Percentiles rank a stretch among this genome's conserved stretches.
Evolutionary conservation across 2,329 filamentous ascomycete genomes (phyloP).

Genomic region (Aureobasidium uvarum): DNA sequence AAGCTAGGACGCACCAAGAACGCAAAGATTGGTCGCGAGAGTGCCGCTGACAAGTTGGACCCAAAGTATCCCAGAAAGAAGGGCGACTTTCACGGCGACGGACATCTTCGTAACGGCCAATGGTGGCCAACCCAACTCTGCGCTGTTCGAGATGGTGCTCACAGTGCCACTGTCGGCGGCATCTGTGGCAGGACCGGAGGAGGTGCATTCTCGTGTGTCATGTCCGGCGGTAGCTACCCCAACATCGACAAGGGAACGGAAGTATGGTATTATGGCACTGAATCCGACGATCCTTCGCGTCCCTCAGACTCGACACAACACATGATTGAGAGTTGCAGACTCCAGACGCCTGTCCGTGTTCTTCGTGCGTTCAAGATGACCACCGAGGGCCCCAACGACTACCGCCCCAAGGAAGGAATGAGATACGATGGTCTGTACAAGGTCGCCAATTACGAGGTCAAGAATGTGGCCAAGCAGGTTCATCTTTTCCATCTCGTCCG

Average conservation of each 20-base stretch:
- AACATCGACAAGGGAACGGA: conserved; percentile 53
- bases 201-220: conserved; percentile 57
- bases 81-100: conserved; percentile 43
- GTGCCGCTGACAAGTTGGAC: conserved; percentile 31
- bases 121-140: conserved; percentile 58
- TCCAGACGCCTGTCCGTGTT: conserved; percentile 49
- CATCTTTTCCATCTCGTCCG: conserved; percentile 52
- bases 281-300: conserved; percentile 35
- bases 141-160: conserved; percentile 54
- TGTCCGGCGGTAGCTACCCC: conserved; percentile 49
- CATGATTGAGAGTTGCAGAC: conserved; percentile 44
- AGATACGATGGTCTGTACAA: conserved; percentile 59
- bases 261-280: conserved; percentile 55
- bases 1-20: conserved; percentile 29
- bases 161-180: conserved; percentile 51
- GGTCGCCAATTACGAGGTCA: conserved; percentile 42
- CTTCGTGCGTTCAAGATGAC: conserved; percentile 47
- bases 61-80: conserved; percentile 30
- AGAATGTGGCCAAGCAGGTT: conserved; percentile 45
- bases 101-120: conserved; percentile 46
- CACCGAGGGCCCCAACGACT: conserved; percentile 39
- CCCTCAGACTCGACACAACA: conserved; percentile 44
- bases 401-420: conserved; percentile 50
- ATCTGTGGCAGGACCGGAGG: conserved; percentile 50
- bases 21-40: conserved; percentile 25